Percentiles rank a stretch among this genome's conserved stretches.
These are phyloP conservation scores for Ilyonectria sp. DNA, from an alignment of 2,329 filamentous ascomycete genomes.

Conservation along the genomic window DNA sequence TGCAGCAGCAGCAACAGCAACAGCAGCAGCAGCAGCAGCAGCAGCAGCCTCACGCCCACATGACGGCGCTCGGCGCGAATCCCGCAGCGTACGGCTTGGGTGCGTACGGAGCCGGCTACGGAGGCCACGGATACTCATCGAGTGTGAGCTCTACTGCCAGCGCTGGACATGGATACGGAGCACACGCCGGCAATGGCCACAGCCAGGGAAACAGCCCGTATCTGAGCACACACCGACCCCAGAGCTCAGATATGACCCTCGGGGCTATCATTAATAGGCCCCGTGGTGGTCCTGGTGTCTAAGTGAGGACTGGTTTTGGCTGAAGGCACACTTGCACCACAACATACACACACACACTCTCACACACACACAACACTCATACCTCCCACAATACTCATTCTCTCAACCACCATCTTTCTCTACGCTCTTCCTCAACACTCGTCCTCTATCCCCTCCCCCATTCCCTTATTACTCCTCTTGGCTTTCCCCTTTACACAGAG, in stretches of 20 bases:
- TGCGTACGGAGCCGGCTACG: conserved; percentile 44
- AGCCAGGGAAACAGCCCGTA: conserved; percentile 63
- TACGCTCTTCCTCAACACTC: neutral
- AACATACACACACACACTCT: neutral
- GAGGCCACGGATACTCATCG: conserved; percentile 65
- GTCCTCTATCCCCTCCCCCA: neutral
- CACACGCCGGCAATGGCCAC: conserved; percentile 44
- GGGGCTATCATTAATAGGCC: conserved; percentile 71
- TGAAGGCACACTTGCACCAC: neutral
- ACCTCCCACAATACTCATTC: neutral
- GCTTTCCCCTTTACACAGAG: neutral
- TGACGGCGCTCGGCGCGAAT: conserved; percentile 33
- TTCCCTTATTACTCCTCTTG: conserved; percentile 9
- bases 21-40: conserved; percentile 20
- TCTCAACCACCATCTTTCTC: neutral
- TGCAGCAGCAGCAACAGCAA: conserved; percentile 20
- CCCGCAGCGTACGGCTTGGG: conserved; percentile 44
- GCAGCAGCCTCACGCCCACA: conserved; percentile 43
- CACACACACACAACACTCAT: neutral
- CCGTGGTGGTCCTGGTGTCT: conserved; percentile 46
- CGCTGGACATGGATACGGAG: conserved; percentile 53
- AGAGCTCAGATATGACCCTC: conserved; percentile 74
- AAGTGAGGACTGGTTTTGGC: neutral
- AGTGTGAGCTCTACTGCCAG: conserved; percentile 66
- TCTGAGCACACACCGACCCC: conserved; percentile 63